Percentiles rank a stretch among this genome's conserved stretches.
Evolutionary conservation across 306 rosid species (phyloP).

Genomic region (Citrullus amarus): DNA sequence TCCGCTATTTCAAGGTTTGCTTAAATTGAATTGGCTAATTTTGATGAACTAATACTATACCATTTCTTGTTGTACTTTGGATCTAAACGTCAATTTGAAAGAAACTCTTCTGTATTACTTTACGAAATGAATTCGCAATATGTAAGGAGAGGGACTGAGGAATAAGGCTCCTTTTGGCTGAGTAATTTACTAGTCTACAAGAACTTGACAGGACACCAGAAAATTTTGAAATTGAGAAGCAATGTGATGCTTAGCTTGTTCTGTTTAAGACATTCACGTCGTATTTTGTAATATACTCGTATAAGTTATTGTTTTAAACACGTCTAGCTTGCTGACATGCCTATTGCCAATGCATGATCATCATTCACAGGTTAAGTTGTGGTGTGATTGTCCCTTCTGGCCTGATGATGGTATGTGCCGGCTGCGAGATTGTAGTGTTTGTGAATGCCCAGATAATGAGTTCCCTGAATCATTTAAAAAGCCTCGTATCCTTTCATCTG

Average conservation of each 20-base stretch:
- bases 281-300: background rate
- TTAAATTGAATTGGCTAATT: background rate
- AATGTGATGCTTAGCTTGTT: background rate
- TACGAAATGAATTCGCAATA: background rate
- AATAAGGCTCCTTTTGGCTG: background rate
- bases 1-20: slow-evolving; percentile 42
- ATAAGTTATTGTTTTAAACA: background rate
- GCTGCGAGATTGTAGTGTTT: slow-evolving; percentile 92
- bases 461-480: slow-evolving; percentile 77
- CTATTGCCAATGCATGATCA: slow-evolving; percentile 8
- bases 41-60: background rate
- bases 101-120: background rate
- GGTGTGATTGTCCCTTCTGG: slow-evolving; percentile 99
- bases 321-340: background rate
- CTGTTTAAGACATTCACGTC: background rate
- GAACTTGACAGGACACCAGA: background rate
- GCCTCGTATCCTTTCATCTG: slow-evolving; percentile 48
- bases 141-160: background rate
- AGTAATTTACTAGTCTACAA: background rate
- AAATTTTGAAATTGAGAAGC: background rate
- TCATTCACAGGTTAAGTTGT: slow-evolving; percentile 50
- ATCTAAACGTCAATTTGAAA: background rate
- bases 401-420: slow-evolving; percentile 99
- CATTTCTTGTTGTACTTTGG: background rate
- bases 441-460: slow-evolving; percentile 88